Percentiles rank a stretch among this genome's conserved stretches.
phyloP scores from a whole-genome alignment of 176 grass and related monocot species.

The Aechmea fasciata region DNA sequence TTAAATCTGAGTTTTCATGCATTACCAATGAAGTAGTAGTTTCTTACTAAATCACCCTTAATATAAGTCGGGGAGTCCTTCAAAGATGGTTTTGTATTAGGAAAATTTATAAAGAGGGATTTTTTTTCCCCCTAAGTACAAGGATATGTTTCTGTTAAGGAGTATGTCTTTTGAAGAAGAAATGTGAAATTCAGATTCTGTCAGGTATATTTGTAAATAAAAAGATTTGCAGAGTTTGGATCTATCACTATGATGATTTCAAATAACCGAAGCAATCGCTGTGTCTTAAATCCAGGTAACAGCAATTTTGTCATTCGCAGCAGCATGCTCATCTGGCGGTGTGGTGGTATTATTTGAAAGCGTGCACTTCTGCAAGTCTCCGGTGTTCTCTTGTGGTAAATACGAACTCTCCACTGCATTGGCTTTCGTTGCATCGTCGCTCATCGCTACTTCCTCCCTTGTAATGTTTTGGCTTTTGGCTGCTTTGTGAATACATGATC shows the following conservation, averaged over 20 bases:
- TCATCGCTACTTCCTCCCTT: constrained; percentile 46
- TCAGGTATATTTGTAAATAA: no score
- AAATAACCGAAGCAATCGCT: background rate
- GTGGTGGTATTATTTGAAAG: constrained; percentile 43
- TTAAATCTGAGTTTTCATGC: no score
- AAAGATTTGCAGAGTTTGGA: no score
- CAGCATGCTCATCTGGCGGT: constrained; percentile 41
- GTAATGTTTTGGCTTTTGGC: constrained; percentile 60
- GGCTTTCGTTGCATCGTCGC: constrained; percentile 53
- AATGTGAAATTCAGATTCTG: no score
- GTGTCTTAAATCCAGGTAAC: constrained; percentile 24
- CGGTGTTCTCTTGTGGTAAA: constrained; percentile 31
- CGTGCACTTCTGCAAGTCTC: constrained; percentile 42
- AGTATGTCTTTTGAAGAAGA: no score
- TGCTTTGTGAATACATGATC: constrained; percentile 27
- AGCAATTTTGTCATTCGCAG: constrained; percentile 44
- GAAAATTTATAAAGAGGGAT: no score
- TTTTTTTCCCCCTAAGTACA: no score
- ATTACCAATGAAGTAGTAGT: no score
- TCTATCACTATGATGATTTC: background rate
- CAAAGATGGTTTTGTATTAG: no score
- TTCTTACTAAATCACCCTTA: no score
- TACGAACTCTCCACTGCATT: constrained; percentile 37
- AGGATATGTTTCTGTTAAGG: no score
- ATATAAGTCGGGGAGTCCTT: no score